Base-by-base conservation (phyloP, 768 basidiomycete genomes). In the Lactarius quietus region DNA sequence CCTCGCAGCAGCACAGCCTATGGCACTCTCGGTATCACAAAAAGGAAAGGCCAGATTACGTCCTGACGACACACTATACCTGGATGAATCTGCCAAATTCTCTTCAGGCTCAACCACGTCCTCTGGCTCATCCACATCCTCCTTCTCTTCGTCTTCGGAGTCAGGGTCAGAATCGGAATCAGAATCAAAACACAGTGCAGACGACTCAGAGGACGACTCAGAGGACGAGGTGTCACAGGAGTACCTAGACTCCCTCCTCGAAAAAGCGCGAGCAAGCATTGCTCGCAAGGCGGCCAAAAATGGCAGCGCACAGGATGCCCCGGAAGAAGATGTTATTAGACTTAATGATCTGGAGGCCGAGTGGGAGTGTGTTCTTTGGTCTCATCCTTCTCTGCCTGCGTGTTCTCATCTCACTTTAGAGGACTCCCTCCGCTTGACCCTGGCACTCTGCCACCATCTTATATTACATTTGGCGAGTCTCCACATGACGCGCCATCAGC, bases 391-490 rank as follows among this genome's bases (percentile, higher is more conserved):
- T 26, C 9, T 10, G 7, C 9, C 35, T 64, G 35, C 62, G 55
- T 29, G 31, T 26, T 26, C 58, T 59, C 62, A 53, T 39, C 5
- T 39, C 26, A 9, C 38, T 35, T n/a, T 69, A 88, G 86, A 68
- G 79, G 80, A 28, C 72, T 92, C 54, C 90, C 91, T 3, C 72
- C 75, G 12, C 76, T 92, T n/a, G 78, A 92, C 71, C 85, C 89
- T 57, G 87, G 88, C 54, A 71, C 73, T 17, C 81, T 90, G 14
- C 89, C 90, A 8, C 73, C 76, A 18, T 79, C 86, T 6, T 92
- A 92, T 73, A 84, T 93, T 62, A 80, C 79, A 39, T 76, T 87
- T 55, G 80, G 79, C 26, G 73, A 78, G 61, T 74, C 74, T 29
- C 77, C 77, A 38, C 76, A 76, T 57, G 79, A 80, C 7, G 78